Base-by-base conservation (phyloP, 139 green algal genomes). In the Coelastrella sp. region DNA sequence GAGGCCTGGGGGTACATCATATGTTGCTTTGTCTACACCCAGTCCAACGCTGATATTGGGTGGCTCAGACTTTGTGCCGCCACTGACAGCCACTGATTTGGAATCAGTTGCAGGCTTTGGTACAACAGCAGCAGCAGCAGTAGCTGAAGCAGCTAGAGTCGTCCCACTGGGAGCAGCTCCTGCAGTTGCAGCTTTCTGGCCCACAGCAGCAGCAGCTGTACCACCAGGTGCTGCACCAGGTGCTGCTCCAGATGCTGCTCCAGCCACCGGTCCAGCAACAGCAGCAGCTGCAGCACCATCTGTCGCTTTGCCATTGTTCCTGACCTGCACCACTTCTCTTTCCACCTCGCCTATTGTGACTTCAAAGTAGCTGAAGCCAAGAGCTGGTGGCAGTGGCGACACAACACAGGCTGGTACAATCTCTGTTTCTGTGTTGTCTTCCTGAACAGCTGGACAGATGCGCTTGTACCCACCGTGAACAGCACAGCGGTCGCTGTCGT, bases 401-500 rank as follows among this genome's bases (percentile, higher is more conserved):
- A 71, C 62, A 32, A 71, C 62, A 71, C 62, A 71, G n/a, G 62
- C 62, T 23, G 62, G 62, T 38, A 71, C 62, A 32, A 71, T 35
- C 13, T 71, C 62, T 0, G 32, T 32, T 35, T 71, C 62, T 5
- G 34, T 30, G 15, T 71, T 71, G 62, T 71, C 62, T 30, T 71
- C 62, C 62, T 71, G 27, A 9, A 71, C n/a, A 37, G 62, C 62
- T 41, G 62, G 62, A 30, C 62, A 71, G 62, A 71, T 71, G 62
- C 62, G 62, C n/a, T 71, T 71, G 13, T 71, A 41, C 27, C 62
- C 62, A 35, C 62, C 62, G n/a, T 71, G 62, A 19, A 71, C 62
- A 71, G 62, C 62, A 30, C 62, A 71, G 62, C 62, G 62, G n/a
- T 71, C 62, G n/a, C 62, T 71, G 62, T 71, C 62, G 15, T 71